Evolutionary conservation across 2,329 filamentous ascomycete species (phyloP), one percentile per base, ranked within the genome.

Genomic region (Claviceps monticola): DNA sequence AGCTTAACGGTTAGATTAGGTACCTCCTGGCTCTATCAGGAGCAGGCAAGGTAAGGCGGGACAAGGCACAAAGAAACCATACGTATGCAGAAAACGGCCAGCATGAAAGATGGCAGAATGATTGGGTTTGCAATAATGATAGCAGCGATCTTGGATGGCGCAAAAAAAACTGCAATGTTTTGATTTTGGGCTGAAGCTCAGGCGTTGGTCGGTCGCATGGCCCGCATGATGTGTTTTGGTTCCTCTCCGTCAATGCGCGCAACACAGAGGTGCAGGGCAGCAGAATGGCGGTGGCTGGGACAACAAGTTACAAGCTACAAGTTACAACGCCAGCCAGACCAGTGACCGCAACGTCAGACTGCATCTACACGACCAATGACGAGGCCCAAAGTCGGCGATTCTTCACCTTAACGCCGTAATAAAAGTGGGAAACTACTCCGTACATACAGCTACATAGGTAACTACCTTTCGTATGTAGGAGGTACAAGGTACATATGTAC

Each of bases 121-220:
- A 34, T 34, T 5, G 11, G 14, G 19, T 21, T 48, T 48, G 43
- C 37, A 45, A 39, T 23, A 21, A 38, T 36, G 6, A 26, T 11
- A 19, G 34, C 21, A 37, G 45, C 41, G 14, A 46, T 36, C 46
- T 21, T 48, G 46, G 42, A 49, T n/a, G 50, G 42, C n/a, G 6
- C 17, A 13, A n/a, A n/a, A n/a, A n/a, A n/a, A 23, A 16, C 11
- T 44, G 41, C 41, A 49, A 49, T 47, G 52, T 52, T 54, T 49
- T 54, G 50, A 50, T 54, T 50, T 52, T 52, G 53, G 53, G 53
- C 53, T 36, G 46, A 46, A 46, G 50, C 49, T 52, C 50, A 52
- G 53, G 47, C 34, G 36, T 26, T 44, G 46, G 42, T 46, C 48
- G 23, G 38, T 37, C 48, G 5, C 14, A 13, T 23, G 11, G 13